A percentile compares a stretch with the other conserved stretches of the same genome.
Evolutionary conservation across 768 basidiomycete species (phyloP).

Genomic region (Tricholoma sp.): DNA sequence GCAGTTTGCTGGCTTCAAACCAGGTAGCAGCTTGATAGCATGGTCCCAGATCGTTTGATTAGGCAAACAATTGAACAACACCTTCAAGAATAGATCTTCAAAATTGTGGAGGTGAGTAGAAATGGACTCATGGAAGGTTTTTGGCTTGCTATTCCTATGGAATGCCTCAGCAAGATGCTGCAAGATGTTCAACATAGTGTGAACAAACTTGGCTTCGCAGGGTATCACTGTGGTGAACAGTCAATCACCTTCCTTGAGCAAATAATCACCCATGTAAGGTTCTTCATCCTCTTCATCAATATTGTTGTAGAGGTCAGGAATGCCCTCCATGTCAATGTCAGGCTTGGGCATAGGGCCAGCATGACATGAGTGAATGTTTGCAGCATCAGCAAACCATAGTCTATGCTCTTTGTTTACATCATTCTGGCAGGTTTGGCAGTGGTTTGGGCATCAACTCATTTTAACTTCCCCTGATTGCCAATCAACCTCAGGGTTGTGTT

Average conservation of each 20-base stretch:
- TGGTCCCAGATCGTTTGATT: constrained; percentile 18
- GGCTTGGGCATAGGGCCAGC: no score
- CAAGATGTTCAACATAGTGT: neutral
- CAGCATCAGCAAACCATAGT: neutral
- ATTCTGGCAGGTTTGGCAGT: no score
- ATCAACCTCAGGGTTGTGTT: no score
- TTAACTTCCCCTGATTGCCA: no score
- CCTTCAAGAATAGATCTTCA: neutral
- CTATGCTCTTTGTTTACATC: neutral
- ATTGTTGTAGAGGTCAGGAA: neutral
- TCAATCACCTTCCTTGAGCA: neutral
- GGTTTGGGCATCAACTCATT: no score
- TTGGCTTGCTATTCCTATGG: neutral
- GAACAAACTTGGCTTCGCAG: neutral
- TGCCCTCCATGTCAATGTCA: neutral
- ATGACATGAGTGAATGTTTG: no score
- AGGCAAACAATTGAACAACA: neutral
- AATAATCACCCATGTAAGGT: neutral
- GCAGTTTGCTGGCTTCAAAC: constrained; percentile 1
- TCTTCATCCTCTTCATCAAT: neutral
- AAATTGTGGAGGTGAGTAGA: neutral
- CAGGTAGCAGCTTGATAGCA: constrained; percentile 10
- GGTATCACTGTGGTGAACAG: neutral
- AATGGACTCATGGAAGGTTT: neutral
- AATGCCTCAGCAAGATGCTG: neutral